A percentile compares a stretch with the other conserved stretches of the same genome.
Evolutionary conservation across 305 asterid genomes (phyloP).

Genomic region (Fraxinus sp.): DNA sequence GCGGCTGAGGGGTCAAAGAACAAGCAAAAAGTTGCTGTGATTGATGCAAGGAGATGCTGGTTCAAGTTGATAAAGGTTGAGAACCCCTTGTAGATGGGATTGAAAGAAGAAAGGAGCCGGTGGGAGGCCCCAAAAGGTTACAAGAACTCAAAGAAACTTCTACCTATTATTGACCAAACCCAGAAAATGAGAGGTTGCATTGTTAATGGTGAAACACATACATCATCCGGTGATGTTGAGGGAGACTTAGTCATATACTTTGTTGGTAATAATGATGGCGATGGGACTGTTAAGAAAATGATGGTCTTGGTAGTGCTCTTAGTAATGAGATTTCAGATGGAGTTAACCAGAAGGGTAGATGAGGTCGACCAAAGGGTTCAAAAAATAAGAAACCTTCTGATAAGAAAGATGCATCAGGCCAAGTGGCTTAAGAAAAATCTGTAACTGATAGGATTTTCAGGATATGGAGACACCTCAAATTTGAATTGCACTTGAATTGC

Average conservation of each 20-base stretch:
- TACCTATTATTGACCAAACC: not conserved
- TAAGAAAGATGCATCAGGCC: not conserved
- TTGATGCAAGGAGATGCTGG: conserved; percentile 6
- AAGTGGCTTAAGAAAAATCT: not conserved
- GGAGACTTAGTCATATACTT: not conserved
- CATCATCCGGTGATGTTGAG: not conserved
- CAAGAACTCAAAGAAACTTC: conserved; percentile 7
- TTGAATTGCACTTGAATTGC: not conserved
- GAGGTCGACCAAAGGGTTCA: conserved; percentile 1
- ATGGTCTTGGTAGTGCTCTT: not conserved
- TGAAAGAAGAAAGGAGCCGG: conserved; percentile 14
- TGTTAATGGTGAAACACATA: not conserved
- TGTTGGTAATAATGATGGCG: not conserved
- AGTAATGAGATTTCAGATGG: conserved; percentile 6
- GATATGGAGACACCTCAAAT: conserved; percentile 9
- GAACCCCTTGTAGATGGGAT: not conserved
- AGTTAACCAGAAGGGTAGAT: not conserved
- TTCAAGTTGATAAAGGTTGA: conserved; percentile 1
- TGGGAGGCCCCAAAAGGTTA: conserved; percentile 28
- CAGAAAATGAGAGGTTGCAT: not conserved
- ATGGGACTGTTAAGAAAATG: conserved; percentile 2
- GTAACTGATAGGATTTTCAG: not conserved
- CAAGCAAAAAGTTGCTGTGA: not conserved
- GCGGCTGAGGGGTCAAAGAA: not conserved
- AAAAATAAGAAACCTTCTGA: conserved; percentile 7